phyloP scores from a whole-genome alignment of 164 flowering plant genomes.

The Vitis vinifera region DNA sequence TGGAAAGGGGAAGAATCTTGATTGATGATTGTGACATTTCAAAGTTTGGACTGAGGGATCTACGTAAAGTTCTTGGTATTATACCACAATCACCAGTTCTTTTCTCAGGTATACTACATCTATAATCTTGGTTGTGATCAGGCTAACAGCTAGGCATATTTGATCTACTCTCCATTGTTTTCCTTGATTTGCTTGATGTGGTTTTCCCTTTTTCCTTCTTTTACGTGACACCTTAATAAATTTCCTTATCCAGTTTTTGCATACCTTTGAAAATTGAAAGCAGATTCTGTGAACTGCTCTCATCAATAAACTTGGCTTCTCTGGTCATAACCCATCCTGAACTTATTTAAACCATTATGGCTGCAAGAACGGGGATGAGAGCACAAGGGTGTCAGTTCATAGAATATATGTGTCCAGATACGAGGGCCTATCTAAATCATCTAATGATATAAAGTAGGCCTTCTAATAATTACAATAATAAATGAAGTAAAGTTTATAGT shows the following conservation, averaged over 20 bases:
- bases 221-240: too few relatives aligned
- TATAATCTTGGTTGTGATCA: not conserved
- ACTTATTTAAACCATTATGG: not conserved
- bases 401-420: too few relatives aligned
- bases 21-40: slow-evolving; percentile 79
- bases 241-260: not conserved
- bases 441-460: too few relatives aligned
- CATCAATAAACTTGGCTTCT: not conserved
- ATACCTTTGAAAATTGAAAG: not conserved
- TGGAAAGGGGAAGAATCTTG: slow-evolving; percentile 85
- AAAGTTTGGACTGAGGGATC: slow-evolving; percentile 81
- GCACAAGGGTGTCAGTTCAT: not conserved
- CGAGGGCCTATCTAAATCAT: too few relatives aligned
- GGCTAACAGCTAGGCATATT: not conserved
- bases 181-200: not conserved
- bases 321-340: not conserved
- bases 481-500: too few relatives aligned
- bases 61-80: slow-evolving; percentile 91
- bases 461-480: too few relatives aligned
- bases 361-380: not conserved
- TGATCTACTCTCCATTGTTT: not conserved
- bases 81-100: slow-evolving; percentile 98
- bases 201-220: not conserved
- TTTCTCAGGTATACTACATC: slow-evolving; percentile 77
- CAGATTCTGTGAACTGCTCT: not conserved